phyloP scores from a whole-genome alignment of 257 asterid species.

The Craterostigma plantagineum region DNA sequence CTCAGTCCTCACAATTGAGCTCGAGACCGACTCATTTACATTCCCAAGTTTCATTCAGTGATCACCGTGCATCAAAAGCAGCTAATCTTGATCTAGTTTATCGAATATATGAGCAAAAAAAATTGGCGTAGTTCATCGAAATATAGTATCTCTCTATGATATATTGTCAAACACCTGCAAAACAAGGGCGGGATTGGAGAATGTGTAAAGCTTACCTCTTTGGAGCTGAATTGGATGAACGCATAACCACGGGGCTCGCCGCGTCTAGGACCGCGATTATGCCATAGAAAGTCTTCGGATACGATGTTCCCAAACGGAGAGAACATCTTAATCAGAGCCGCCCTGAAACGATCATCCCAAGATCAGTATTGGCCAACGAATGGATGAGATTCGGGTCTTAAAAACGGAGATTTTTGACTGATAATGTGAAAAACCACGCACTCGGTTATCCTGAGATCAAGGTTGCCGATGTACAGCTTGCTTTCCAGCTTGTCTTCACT shows the following conservation, averaged over 20 bases:
- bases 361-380: neutral
- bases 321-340: slow-evolving; percentile 74
- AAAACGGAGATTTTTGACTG: neutral
- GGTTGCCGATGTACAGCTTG: slow-evolving; percentile 73
- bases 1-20: too few species aligned
- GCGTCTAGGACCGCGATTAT: slow-evolving; percentile 81
- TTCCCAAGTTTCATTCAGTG: too few species aligned
- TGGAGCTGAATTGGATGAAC: slow-evolving; percentile 65
- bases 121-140: too few species aligned
- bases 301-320: slow-evolving; percentile 59
- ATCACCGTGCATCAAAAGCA: too few species aligned
- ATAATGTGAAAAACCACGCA: slow-evolving; percentile 11
- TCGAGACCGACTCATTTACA: too few species aligned
- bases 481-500: slow-evolving; percentile 44
- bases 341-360: slow-evolving; percentile 37
- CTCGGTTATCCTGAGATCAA: slow-evolving; percentile 79
- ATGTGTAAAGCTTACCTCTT: slow-evolving; percentile 47
- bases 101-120: too few species aligned
- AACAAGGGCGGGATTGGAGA: neutral
- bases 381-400: neutral
- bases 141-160: slow-evolving; percentile 6
- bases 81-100: too few species aligned
- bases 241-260: slow-evolving; percentile 75
- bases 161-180: slow-evolving; percentile 7
- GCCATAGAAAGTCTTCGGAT: slow-evolving; percentile 91